phyloP scores from a whole-genome alignment of 495 filamentous ascomycete genomes.

The Talaromyces proteolyticus region DNA sequence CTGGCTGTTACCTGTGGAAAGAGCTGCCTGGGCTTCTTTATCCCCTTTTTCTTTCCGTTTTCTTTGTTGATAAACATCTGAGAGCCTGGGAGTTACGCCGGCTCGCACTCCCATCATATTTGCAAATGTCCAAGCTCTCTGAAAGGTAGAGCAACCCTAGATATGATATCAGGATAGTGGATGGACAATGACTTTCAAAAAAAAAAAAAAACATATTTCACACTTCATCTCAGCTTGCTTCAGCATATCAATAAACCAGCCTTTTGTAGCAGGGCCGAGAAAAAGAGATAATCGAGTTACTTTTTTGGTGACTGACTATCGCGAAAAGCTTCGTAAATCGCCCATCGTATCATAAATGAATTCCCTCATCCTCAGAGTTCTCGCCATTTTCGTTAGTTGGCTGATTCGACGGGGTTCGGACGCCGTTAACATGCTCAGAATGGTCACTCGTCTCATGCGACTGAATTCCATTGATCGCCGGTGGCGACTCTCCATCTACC shows the following conservation, averaged over 20 bases:
- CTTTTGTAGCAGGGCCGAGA: not conserved
- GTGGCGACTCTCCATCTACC: constrained; percentile 10
- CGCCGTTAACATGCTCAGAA: not conserved
- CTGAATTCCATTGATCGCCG: not conserved
- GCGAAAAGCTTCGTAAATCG: too few species aligned
- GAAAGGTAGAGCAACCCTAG: not conserved
- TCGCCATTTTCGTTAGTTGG: constrained; percentile 13
- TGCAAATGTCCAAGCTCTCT: not conserved
- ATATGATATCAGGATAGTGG: not conserved
- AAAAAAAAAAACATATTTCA: not conserved
- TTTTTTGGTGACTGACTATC: too few species aligned
- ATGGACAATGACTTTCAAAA: not conserved
- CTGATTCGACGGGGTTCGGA: not conserved
- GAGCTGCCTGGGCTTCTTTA: not conserved
- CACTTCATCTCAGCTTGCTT: not conserved
- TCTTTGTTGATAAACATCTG: not conserved
- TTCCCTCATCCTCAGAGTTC: constrained; percentile 43
- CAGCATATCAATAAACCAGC: not conserved
- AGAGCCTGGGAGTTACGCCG: not conserved
- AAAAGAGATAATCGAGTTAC: not conserved
- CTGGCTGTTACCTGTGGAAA: not conserved
- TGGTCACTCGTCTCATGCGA: too few species aligned
- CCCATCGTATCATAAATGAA: constrained; percentile 63
- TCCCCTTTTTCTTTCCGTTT: not conserved
- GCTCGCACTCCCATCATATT: not conserved